Base-by-base conservation (phyloP, 768 basidiomycete genomes). In the Cystofilobasidium capitatum region DNA sequence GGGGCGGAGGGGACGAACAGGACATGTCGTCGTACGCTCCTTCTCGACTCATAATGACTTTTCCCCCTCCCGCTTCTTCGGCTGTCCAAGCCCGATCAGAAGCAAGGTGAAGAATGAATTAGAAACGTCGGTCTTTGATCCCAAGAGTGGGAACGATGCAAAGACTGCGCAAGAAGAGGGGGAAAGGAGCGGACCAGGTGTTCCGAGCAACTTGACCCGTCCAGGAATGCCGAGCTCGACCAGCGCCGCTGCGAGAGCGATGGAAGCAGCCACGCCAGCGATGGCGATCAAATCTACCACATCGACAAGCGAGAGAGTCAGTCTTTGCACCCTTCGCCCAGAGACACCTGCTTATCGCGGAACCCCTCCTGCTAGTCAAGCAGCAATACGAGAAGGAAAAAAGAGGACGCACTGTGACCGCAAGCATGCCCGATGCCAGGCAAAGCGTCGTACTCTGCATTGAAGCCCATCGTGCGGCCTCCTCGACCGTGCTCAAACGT, bases 11-110 rank as follows among this genome's bases (percentile, higher is more conserved):
- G 10, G 26, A 58, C 60, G 17, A 26, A 64, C 49, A 45, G 62
- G 83, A 85, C 84, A 91, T 88, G 9, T 81, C 86, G 60, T 86
- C 77, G 73, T 91, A 91, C 22, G 84, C 86, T 22, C 85, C 88
- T 35, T 81, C 79, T 24, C 88, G 81, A 36, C 89, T 80, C n/a
- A 91, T 78, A 3, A 80, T 77, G 3, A 85, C 79, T 73, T 91
- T 91, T 7, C 89, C 89, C 29, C 80, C 80, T 3, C 88, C 86
- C 1, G 86, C 84, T 79, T 91, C 89, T 71, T 90, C 89, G 1
- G 87, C 89, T 88, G 68, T n/a, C 17, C 7, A n/a, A 47, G 40
- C 40, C 10, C 20, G 40, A 42, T 42, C 10, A 10, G 40, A 10
- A 20, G 40, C 10, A 42, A n/a, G n/a, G n/a, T n/a, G n/a, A n/a